Evolutionary conservation across 768 basidiomycete species (phyloP).

Genomic region (Boletus sp.): DNA sequence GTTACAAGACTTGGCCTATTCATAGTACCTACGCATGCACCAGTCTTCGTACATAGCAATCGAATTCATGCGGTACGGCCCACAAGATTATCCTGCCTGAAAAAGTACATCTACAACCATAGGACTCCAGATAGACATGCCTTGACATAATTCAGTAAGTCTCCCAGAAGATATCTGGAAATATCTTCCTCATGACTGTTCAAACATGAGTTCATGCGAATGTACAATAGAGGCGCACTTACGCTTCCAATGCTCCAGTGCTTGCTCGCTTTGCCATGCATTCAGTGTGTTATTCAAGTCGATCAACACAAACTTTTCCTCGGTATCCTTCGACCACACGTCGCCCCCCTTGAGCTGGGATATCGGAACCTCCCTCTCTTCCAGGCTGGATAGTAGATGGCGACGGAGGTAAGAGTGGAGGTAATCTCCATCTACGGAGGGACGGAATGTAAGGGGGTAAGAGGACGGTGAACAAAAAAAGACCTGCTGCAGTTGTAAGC

Average conservation of each 20-base stretch:
- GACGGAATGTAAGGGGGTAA: conserved; percentile 56
- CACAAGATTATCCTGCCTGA: too few relatives aligned
- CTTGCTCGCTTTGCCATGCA: conserved; percentile 61
- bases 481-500: conserved; percentile 46
- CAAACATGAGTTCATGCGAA: conserved; percentile 4
- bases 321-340: conserved; percentile 26
- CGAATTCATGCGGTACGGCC: background rate
- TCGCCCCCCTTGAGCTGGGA: conserved; percentile 33
- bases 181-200: conserved; percentile 74
- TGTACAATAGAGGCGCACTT: conserved; percentile 25
- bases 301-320: conserved; percentile 52
- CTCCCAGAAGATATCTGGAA: conserved; percentile 74
- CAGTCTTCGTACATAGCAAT: background rate
- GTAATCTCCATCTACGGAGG: conserved; percentile 53
- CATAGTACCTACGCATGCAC: too few relatives aligned
- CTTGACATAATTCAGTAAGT: conserved; percentile 48
- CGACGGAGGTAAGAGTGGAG: conserved; percentile 66
- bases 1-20: too few relatives aligned
- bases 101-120: background rate
- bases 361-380: conserved; percentile 52
- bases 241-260: conserved; percentile 75
- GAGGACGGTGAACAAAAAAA: conserved; percentile 72
- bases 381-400: conserved; percentile 51
- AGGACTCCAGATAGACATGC: background rate
- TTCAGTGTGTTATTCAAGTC: conserved; percentile 63